Conservation (phyloP, 2,329 filamentous ascomycete species). For the Microsporum audouinii region DNA sequence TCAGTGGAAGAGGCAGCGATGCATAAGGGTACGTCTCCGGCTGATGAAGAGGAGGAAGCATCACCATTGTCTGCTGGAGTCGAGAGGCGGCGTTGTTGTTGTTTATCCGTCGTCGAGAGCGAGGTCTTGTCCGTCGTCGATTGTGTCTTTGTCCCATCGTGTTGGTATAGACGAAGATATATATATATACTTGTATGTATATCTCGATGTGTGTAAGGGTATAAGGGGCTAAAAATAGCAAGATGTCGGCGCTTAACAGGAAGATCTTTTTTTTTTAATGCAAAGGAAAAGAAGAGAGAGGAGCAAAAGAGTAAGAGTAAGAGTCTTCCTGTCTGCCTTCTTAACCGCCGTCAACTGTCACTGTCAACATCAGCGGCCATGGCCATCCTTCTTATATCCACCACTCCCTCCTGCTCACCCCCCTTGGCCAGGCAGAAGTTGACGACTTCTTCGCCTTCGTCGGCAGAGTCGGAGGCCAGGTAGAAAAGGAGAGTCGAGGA, state of each 20-base stretch:
- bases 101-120: slow-evolving; percentile 26
- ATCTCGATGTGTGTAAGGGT: background rate
- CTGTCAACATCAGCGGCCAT: background rate
- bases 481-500: background rate
- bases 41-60: background rate
- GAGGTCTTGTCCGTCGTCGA: slow-evolving; percentile 34
- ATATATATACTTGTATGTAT: background rate
- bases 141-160: slow-evolving; percentile 39
- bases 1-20: background rate
- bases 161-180: background rate
- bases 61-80: slow-evolving; percentile 9
- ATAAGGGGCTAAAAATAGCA: background rate
- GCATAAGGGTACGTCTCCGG: background rate
- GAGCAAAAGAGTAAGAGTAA: background rate
- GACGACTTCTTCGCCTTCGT: background rate
- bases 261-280: background rate
- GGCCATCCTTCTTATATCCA: background rate
- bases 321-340: background rate
- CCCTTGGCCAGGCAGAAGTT: background rate
- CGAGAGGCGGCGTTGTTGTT: slow-evolving; percentile 12
- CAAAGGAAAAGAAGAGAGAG: background rate
- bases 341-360: background rate
- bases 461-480: background rate
- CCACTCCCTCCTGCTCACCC: background rate
- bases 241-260: background rate